phyloP scores from a whole-genome alignment of 192 early-diverging fungal genomes.

The Coemansia sp. region DNA sequence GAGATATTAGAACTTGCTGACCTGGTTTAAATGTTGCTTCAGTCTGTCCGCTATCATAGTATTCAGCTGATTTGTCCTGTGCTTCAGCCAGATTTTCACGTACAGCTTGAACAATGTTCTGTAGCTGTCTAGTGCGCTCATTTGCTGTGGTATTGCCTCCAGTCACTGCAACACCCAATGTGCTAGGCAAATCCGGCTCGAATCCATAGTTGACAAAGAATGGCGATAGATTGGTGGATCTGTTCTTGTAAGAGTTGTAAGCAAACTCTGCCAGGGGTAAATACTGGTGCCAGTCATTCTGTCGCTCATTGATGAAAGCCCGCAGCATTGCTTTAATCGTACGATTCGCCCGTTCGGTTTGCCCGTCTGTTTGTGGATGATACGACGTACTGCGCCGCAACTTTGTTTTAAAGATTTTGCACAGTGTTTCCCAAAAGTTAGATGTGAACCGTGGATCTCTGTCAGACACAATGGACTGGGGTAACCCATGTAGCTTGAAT shows the following conservation, averaged over 20 bases:
- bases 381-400: constrained; percentile 33
- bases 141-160: too few relatives aligned
- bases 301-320: constrained; percentile 29
- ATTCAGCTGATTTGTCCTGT: too few relatives aligned
- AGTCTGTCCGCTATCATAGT: too few relatives aligned
- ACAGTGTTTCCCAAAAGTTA: not conserved
- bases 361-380: constrained; percentile 51
- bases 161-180: too few relatives aligned
- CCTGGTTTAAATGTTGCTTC: too few relatives aligned
- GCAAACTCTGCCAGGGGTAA: constrained; percentile 53
- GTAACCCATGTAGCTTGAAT: not conserved
- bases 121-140: too few relatives aligned
- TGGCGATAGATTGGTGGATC: not conserved
- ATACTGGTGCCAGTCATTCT: constrained; percentile 48
- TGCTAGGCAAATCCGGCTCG: too few relatives aligned
- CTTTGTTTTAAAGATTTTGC: not conserved
- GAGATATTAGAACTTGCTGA: too few relatives aligned
- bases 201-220: not conserved
- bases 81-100: too few relatives aligned
- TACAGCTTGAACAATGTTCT: too few relatives aligned
- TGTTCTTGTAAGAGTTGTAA: constrained; percentile 42
- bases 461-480: constrained; percentile 6
- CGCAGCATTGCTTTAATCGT: constrained; percentile 36
- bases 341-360: constrained; percentile 47
- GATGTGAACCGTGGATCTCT: not conserved